phyloP scores from a whole-genome alignment of 169 alveolate species.

The Blepharisma undulans region DNA sequence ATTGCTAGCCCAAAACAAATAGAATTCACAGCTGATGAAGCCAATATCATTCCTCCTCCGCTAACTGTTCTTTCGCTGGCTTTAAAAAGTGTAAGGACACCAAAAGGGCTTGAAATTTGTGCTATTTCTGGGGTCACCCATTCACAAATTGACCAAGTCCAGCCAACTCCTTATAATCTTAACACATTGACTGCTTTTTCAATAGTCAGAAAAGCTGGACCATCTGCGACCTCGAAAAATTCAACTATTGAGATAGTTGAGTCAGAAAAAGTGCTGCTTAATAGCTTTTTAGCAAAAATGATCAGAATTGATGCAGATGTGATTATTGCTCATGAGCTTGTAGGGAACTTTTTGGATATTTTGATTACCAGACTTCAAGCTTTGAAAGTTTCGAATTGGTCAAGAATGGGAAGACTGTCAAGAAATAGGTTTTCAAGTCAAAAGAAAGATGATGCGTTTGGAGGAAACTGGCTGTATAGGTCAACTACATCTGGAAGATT shows the following conservation, averaged over 20 bases:
- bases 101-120: constrained; percentile 71
- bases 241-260: constrained; percentile 47
- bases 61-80: constrained; percentile 62
- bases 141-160: constrained; percentile 71
- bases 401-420: constrained; percentile 69
- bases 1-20: constrained; percentile 58
- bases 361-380: constrained; percentile 65
- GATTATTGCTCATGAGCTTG: constrained; percentile 81
- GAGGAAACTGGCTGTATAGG: constrained; percentile 55
- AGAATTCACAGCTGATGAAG: constrained; percentile 19
- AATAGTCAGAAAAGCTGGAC: constrained; percentile 46
- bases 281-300: constrained; percentile 60
- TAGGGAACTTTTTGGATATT: constrained; percentile 64
- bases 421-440: constrained; percentile 57
- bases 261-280: constrained; percentile 72
- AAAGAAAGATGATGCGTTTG: constrained; percentile 48
- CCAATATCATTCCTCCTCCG: constrained; percentile 65
- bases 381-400: constrained; percentile 69
- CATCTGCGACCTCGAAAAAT: constrained; percentile 44
- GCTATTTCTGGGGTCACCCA: constrained; percentile 43
- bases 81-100: constrained; percentile 59
- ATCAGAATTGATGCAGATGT: constrained; percentile 83
- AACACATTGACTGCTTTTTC: constrained; percentile 53
- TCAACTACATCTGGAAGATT: constrained; percentile 75
- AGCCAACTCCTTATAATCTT: constrained; percentile 54